Conservation (phyloP, 2,329 filamentous ascomycete genomes). For the Chalaropsis thielavioides region DNA sequence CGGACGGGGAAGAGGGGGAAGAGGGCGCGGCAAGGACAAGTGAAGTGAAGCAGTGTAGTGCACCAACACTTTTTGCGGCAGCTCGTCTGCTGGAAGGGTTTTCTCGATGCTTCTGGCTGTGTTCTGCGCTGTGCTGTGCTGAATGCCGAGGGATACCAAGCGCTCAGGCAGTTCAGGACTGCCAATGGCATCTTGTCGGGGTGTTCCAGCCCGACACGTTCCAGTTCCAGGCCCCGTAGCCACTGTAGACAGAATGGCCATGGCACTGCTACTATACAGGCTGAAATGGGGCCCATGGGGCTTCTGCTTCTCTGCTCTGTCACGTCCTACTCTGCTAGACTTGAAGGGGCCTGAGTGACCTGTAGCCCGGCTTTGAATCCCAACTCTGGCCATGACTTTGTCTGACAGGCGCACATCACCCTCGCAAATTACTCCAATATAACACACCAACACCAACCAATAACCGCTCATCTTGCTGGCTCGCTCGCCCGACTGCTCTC, state of each 20-base stretch:
- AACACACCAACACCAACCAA: neutral
- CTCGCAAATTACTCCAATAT: neutral
- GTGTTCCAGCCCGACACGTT: neutral
- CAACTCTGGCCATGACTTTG: neutral
- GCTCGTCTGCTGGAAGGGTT: neutral
- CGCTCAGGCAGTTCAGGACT: neutral
- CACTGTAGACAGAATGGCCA: neutral
- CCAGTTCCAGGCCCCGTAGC: neutral
- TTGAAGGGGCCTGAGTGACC: neutral
- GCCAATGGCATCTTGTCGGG: neutral
- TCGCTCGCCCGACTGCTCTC: neutral
- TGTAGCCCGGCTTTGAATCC: neutral
- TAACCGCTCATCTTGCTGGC: neutral
- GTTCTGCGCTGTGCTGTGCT: neutral
- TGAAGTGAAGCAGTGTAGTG: neutral
- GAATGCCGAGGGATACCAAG: neutral
- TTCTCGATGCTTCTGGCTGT: neutral
- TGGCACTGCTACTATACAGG: too few species aligned
- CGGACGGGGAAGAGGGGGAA: neutral
- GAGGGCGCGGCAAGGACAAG: neutral
- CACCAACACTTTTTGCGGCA: neutral
- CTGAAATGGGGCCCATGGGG: too few species aligned
- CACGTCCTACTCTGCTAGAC: neutral
- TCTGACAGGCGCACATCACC: constrained; percentile 1
- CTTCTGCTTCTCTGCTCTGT: too few species aligned